Percentiles rank a stretch among this genome's conserved stretches.
These are phyloP conservation scores for Mediolabrus comicus DNA, from an alignment of 108 stramenopile species.

Conservation along the genomic window DNA sequence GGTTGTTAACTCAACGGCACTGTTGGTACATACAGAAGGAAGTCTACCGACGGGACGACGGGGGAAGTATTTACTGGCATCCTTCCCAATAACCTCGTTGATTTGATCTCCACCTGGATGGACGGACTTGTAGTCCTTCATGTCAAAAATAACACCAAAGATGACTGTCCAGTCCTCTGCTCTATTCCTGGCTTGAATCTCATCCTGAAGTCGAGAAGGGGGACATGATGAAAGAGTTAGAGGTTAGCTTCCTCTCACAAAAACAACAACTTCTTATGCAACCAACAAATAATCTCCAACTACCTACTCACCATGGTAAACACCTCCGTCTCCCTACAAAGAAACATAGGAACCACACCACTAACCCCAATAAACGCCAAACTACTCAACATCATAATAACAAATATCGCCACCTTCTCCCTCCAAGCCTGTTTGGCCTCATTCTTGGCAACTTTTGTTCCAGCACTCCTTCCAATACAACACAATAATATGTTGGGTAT, in stretches of 20 bases:
- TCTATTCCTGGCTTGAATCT: slow-evolving; percentile 31
- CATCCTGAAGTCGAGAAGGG: slow-evolving; percentile 14
- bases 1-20: slow-evolving; percentile 15
- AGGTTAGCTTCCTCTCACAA: no score
- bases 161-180: slow-evolving; percentile 52
- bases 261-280: neutral
- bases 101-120: slow-evolving; percentile 45
- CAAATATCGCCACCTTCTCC: slow-evolving; percentile 50
- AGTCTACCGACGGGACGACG: slow-evolving; percentile 35
- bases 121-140: slow-evolving; percentile 22
- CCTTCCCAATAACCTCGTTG: slow-evolving; percentile 13
- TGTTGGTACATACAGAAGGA: slow-evolving; percentile 30
- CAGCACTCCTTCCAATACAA: slow-evolving; percentile 10
- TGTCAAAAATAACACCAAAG: slow-evolving; percentile 46
- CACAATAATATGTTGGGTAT: slow-evolving; percentile 28
- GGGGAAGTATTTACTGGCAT: slow-evolving; percentile 49
- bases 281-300: neutral
- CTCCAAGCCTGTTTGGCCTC: slow-evolving; percentile 50
- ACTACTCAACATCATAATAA: slow-evolving; percentile 31
- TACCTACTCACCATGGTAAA: slow-evolving; percentile 35
- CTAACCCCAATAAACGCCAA: slow-evolving; percentile 45
- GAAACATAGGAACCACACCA: slow-evolving; percentile 45
- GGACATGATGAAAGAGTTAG: neutral
- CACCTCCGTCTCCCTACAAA: slow-evolving; percentile 38
- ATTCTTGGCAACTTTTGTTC: slow-evolving; percentile 2